Conservation (phyloP, 805 yeast genomes). For the Ogataea allantospora region DNA sequence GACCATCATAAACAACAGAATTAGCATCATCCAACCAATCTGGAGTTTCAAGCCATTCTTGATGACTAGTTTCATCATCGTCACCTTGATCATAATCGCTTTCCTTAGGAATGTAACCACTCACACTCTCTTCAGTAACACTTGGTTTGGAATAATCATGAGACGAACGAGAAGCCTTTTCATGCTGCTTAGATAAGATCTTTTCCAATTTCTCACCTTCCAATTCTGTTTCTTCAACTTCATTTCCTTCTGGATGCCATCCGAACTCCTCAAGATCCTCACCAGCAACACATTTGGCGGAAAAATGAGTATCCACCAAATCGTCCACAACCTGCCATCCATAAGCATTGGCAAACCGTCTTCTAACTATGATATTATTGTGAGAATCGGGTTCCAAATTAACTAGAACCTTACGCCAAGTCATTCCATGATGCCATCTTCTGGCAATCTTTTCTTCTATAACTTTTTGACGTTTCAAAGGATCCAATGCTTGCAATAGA, state of each 20-base stretch:
- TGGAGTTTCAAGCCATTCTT: slow-evolving; percentile 4
- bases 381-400: slow-evolving; percentile 91
- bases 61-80: slow-evolving; percentile 11
- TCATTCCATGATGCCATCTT: slow-evolving; percentile 77
- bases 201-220: slow-evolving; percentile 22
- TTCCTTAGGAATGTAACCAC: slow-evolving; percentile 15
- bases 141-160: slow-evolving; percentile 34
- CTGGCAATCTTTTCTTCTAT: slow-evolving; percentile 82
- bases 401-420: slow-evolving; percentile 91
- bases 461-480: slow-evolving; percentile 41
- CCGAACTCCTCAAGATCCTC: slow-evolving; percentile 25
- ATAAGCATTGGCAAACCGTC: slow-evolving; percentile 87
- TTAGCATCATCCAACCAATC: slow-evolving; percentile 54
- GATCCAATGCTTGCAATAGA: slow-evolving; percentile 28
- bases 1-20: slow-evolving; percentile 52
- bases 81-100: slow-evolving; percentile 4
- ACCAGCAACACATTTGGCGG: slow-evolving; percentile 20
- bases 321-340: slow-evolving; percentile 95
- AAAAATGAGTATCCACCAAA: slow-evolving; percentile 66
- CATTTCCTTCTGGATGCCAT: slow-evolving; percentile 14
- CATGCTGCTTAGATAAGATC: slow-evolving; percentile 34
- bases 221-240: slow-evolving; percentile 7
- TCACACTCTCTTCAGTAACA: slow-evolving; percentile 11
- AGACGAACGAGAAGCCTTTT: slow-evolving; percentile 35
- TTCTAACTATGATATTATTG: slow-evolving; percentile 84